phyloP scores from a whole-genome alignment of 1,139 yeast species.

The Blastobotrys indianensis region DNA sequence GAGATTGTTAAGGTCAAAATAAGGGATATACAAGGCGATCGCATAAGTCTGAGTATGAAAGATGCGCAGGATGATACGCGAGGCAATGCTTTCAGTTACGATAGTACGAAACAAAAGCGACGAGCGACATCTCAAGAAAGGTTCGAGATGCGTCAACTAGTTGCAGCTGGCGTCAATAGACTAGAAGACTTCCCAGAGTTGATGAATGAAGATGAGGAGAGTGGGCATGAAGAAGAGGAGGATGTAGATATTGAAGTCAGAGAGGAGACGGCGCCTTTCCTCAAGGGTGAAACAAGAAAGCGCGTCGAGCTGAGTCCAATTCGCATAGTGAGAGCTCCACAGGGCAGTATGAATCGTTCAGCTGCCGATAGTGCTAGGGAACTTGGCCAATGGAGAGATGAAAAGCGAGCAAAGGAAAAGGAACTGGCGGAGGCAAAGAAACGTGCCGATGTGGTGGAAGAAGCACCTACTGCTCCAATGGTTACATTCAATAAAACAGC shows the following conservation, averaged over 20 bases:
- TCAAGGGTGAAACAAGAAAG: slow-evolving; percentile 50
- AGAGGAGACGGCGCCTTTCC: slow-evolving; percentile 64
- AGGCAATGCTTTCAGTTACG: slow-evolving; percentile 27
- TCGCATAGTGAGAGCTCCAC: slow-evolving; percentile 60
- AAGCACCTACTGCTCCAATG: slow-evolving; percentile 14
- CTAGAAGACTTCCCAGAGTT: slow-evolving; percentile 70
- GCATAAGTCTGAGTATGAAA: slow-evolving; percentile 61
- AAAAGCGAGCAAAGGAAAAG: slow-evolving; percentile 39
- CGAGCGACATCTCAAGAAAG: slow-evolving; percentile 78
- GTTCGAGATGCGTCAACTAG: slow-evolving; percentile 83
- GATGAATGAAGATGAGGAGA: slow-evolving; percentile 35
- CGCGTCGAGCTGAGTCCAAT: slow-evolving; percentile 47
- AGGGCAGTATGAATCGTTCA: slow-evolving; percentile 70
- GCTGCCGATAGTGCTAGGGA: slow-evolving; percentile 72
- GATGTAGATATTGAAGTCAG: slow-evolving; percentile 69
- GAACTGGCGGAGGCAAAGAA: slow-evolving; percentile 20
- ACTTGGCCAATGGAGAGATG: slow-evolving; percentile 61
- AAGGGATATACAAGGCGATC: slow-evolving; percentile 40
- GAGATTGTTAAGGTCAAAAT: slow-evolving; percentile 67
- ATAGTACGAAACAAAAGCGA: slow-evolving; percentile 29
- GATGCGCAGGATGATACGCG: slow-evolving; percentile 69
- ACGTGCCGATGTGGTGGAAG: slow-evolving; percentile 27
- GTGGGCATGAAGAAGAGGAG: slow-evolving; percentile 38
- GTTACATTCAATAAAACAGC: slow-evolving; percentile 18
- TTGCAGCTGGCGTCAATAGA: slow-evolving; percentile 70